Conservation (phyloP, 2,329 filamentous ascomycete genomes). For the Apiospora sp. region DNA sequence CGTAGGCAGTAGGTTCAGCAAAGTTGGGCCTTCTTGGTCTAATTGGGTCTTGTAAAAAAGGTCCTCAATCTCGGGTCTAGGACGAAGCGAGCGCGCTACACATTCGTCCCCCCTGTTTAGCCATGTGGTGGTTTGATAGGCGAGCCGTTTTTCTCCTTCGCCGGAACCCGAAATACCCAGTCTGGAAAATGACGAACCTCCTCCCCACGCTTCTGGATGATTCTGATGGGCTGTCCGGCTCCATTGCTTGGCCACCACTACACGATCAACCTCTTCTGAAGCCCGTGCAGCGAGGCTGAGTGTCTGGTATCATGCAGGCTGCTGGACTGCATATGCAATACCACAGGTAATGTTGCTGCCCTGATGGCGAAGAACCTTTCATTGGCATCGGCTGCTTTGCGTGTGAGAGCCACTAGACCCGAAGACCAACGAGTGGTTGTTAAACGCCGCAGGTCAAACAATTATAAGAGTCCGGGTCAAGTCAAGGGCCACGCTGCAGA, state of each 20-base stretch:
- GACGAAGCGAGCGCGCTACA: neutral
- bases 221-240: neutral
- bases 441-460: neutral
- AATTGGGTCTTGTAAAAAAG: neutral
- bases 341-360: neutral
- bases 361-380: neutral
- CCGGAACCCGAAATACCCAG: neutral
- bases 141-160: neutral
- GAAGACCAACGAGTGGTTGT: neutral
- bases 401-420: neutral
- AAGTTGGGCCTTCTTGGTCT: neutral
- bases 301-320: neutral
- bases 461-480: neutral
- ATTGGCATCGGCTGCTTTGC: neutral
- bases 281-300: neutral
- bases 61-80: slow-evolving; percentile 11
- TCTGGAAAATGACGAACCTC: neutral
- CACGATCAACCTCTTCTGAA: neutral
- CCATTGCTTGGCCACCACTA: neutral
- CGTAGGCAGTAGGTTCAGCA: neutral
- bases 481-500: neutral
- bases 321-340: slow-evolving; percentile 5
- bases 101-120: neutral
- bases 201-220: neutral
- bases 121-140: slow-evolving; percentile 3